Percentiles rank a stretch among this genome's conserved stretches.
phyloP scores from a whole-genome alignment of 495 filamentous ascomycete genomes.

The Annulohypoxylon maeteangense region DNA sequence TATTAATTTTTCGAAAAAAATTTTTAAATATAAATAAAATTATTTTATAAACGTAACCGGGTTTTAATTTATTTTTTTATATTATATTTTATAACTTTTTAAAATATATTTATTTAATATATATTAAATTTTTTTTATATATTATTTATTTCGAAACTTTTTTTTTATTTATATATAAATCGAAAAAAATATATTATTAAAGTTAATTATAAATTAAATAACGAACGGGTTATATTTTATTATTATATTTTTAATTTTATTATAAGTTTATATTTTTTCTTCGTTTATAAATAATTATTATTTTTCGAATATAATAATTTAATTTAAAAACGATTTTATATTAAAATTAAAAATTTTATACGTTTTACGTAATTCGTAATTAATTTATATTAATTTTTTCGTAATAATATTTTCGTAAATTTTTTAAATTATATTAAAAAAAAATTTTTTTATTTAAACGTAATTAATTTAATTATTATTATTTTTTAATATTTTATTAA shows the following conservation, averaged over 20 bases:
- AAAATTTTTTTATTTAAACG: neutral
- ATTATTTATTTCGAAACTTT: neutral
- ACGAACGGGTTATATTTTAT: neutral
- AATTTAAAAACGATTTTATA: neutral
- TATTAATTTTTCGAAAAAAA: neutral
- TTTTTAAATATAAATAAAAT: neutral
- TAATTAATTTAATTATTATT: conserved; percentile 1
- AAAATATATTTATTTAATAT: neutral
- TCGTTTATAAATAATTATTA: neutral
- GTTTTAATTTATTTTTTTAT: conserved; percentile 4
- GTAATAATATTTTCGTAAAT: neutral
- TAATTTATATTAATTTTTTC: neutral
- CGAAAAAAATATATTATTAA: neutral
- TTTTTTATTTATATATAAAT: neutral
- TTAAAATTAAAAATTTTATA: neutral
- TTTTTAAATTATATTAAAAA: neutral
- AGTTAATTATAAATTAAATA: conserved; percentile 2
- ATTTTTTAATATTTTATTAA: conserved; percentile 3
- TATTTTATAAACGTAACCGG: neutral
- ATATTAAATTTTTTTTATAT: neutral
- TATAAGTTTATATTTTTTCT: neutral
- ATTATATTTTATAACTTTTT: neutral
- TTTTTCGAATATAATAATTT: neutral
- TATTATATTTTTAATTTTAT: conserved; percentile 1
- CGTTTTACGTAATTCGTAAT: neutral